phyloP scores from a whole-genome alignment of 495 filamentous ascomycete genomes.

The Penicillium odoratum region DNA sequence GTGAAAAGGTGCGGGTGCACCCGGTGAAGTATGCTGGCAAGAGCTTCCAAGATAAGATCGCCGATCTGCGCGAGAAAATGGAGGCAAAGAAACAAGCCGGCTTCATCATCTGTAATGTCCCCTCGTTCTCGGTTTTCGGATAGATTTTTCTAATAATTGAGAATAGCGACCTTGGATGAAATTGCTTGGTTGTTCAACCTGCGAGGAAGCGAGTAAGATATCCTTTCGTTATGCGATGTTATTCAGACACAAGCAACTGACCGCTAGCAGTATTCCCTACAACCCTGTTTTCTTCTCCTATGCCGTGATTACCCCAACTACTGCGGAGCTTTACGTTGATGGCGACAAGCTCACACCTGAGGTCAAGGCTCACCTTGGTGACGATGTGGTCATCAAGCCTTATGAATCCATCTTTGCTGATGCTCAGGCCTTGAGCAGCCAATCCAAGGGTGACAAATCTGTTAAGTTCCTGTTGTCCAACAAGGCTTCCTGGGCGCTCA shows the following conservation, averaged over 20 bases:
- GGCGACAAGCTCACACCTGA: conserved; percentile 71
- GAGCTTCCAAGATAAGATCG: conserved; percentile 77
- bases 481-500: conserved; percentile 91
- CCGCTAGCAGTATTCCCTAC: conserved; percentile 74
- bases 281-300: conserved; percentile 99
- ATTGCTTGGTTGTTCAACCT: conserved; percentile 98
- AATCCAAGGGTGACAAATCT: conserved; percentile 34
- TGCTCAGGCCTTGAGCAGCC: conserved; percentile 57
- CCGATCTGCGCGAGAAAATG: conserved; percentile 84
- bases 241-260: conserved; percentile 3
- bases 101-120: conserved; percentile 73
- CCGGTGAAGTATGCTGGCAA: conserved; percentile 78
- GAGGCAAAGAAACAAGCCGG: conserved; percentile 87
- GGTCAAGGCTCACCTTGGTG: conserved; percentile 66
- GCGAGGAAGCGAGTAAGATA: conserved; percentile 81
- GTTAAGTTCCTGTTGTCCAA: conserved; percentile 85
- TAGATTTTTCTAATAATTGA: conserved; percentile 20
- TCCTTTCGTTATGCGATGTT: background rate
- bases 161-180: conserved; percentile 83
- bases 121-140: background rate
- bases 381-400: conserved; percentile 74
- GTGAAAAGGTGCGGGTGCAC: conserved; percentile 71
- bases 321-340: conserved; percentile 84
- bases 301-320: conserved; percentile 78
- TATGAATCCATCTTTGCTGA: conserved; percentile 85